Evolutionary conservation across 305 asterid species (phyloP).

Genomic region (Ajuga reptans): DNA sequence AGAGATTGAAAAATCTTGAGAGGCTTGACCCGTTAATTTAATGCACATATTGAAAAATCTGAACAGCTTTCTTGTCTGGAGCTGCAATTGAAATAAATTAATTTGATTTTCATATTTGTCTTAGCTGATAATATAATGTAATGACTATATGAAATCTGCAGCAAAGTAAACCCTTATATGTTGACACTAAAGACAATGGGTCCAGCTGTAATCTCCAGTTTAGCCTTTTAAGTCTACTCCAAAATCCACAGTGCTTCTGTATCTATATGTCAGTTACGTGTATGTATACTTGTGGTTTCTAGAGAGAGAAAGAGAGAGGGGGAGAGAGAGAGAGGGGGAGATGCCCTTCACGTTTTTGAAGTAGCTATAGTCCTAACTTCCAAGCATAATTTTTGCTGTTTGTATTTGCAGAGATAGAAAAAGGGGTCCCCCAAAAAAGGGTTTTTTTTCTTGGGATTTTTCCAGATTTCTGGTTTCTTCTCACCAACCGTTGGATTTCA

Average conservation of each 20-base stretch:
- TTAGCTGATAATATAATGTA: constrained; percentile 21
- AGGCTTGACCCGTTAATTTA: constrained; percentile 27
- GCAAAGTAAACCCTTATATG: constrained; percentile 35
- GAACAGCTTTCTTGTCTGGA: constrained; percentile 37
- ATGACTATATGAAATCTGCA: constrained; percentile 24
- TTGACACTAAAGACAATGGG: constrained; percentile 43
- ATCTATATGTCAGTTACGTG: constrained; percentile 24
- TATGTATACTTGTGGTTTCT: constrained; percentile 17
- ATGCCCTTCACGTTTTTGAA: constrained; percentile 37
- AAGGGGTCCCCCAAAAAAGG: constrained; percentile 20
- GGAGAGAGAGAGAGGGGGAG: not conserved
- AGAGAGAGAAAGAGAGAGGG: constrained; percentile 17
- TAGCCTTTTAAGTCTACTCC: constrained; percentile 28
- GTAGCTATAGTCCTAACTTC: constrained; percentile 30
- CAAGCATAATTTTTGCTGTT: constrained; percentile 34
- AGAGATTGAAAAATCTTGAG: no score
- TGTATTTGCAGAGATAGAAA: constrained; percentile 32
- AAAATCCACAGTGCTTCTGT: constrained; percentile 22
- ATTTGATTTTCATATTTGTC: constrained; percentile 14
- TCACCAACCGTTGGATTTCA: constrained; percentile 20
- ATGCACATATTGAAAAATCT: constrained; percentile 36
- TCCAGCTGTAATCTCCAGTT: constrained; percentile 45
- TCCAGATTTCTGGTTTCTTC: not conserved
- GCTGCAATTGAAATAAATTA: constrained; percentile 21
- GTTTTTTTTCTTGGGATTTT: constrained; percentile 24